Conservation (phyloP, 78 protist genomes). For the Monocercomonoides exilis region DNA sequence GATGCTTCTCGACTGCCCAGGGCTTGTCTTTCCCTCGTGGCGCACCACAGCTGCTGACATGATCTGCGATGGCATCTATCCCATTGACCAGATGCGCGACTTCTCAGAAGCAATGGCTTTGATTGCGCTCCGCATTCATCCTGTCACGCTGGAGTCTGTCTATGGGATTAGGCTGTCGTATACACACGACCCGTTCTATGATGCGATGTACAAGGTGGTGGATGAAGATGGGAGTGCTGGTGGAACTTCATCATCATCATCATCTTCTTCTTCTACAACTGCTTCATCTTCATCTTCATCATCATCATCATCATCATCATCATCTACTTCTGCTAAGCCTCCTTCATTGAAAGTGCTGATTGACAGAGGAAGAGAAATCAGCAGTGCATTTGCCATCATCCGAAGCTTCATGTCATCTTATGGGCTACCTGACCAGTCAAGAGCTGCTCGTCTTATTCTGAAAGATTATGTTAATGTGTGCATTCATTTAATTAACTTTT, state of each 20-base stretch:
- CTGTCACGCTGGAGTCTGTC: slow-evolving; percentile 40
- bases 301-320: too few relatives aligned
- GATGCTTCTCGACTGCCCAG: slow-evolving; percentile 91
- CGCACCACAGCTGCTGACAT: slow-evolving; percentile 51
- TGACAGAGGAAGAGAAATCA: background rate
- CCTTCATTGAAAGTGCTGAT: background rate
- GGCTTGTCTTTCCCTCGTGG: slow-evolving; percentile 80
- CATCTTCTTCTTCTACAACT: too few relatives aligned
- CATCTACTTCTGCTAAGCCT: too few relatives aligned
- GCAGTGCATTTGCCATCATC: background rate
- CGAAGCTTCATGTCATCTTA: slow-evolving; percentile 50
- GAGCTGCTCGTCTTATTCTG: slow-evolving; percentile 52
- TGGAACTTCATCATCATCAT: too few relatives aligned
- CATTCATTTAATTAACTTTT: too few relatives aligned
- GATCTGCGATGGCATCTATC: slow-evolving; percentile 80
- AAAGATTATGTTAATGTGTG: slow-evolving; percentile 60
- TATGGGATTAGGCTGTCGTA: slow-evolving; percentile 21
- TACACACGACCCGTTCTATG: too few relatives aligned
- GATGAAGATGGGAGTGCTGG: too few relatives aligned
- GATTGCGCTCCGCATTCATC: slow-evolving; percentile 34
- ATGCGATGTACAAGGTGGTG: too few relatives aligned
- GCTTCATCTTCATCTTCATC: too few relatives aligned
- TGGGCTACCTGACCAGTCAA: slow-evolving; percentile 46
- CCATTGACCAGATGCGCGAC: slow-evolving; percentile 80
- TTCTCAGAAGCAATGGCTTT: background rate